Conservation (phyloP, 78 protist genomes). For the Protostelium mycophagum region DNA sequence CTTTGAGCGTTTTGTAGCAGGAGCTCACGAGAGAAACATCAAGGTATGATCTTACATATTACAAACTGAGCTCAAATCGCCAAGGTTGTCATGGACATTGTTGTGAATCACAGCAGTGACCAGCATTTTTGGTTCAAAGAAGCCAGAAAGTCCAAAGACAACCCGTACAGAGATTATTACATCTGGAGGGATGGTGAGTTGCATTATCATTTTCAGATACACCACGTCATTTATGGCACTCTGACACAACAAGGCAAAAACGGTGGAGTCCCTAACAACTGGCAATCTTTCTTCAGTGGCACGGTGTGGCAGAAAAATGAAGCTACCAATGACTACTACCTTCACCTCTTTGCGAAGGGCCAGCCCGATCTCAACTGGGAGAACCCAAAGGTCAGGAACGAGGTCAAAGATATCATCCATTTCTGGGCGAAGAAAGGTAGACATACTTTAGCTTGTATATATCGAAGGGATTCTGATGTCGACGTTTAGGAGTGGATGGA, state of each 20-base stretch:
- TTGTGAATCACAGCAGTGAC: slow-evolving; percentile 74
- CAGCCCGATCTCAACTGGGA: slow-evolving; percentile 84
- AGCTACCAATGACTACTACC: slow-evolving; percentile 60
- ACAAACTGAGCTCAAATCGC: background rate
- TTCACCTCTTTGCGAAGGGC: slow-evolving; percentile 67
- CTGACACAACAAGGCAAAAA: background rate
- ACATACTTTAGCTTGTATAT: too few relatives aligned
- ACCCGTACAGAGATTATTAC: slow-evolving; percentile 65
- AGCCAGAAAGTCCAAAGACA: slow-evolving; percentile 44
- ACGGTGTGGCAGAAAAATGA: slow-evolving; percentile 49
- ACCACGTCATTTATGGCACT: slow-evolving; percentile 41
- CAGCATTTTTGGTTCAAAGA: slow-evolving; percentile 76
- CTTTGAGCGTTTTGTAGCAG: slow-evolving; percentile 47
- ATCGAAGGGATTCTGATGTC: background rate
- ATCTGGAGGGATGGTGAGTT: slow-evolving; percentile 65
- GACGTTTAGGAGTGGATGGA: slow-evolving; percentile 28
- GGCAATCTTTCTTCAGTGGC: background rate
- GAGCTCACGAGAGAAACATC: slow-evolving; percentile 64
- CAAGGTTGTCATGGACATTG: slow-evolving; percentile 30
- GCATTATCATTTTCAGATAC: slow-evolving; percentile 60
- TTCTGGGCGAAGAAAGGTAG: slow-evolving; percentile 75
- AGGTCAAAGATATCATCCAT: slow-evolving; percentile 50
- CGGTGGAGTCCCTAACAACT: background rate
- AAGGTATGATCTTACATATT: slow-evolving; percentile 50
- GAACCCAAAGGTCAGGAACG: slow-evolving; percentile 67